Percentiles rank a stretch among this genome's conserved stretches.
Evolutionary conservation across 371 early-diverging fungal species (phyloP).

Genomic region (Massospora cicadina): DNA sequence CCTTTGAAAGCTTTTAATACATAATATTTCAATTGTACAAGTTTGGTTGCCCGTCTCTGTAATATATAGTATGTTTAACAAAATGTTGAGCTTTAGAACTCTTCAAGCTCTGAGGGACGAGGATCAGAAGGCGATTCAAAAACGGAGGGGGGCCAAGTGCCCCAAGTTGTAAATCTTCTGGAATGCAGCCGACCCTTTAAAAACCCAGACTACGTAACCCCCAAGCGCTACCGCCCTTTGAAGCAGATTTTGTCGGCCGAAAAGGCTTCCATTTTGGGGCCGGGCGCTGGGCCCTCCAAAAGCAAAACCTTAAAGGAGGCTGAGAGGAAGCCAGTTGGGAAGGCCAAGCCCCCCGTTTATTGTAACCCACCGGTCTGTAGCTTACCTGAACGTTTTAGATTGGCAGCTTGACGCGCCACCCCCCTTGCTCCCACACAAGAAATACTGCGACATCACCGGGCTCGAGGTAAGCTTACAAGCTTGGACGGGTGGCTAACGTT

Average conservation of each 20-base stretch:
- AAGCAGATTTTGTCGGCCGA: conserved; percentile 62
- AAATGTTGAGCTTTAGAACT: neutral
- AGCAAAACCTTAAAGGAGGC: neutral
- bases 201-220: conserved; percentile 32
- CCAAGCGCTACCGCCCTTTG: conserved; percentile 51
- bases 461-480: conserved; percentile 26
- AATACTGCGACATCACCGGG: conserved; percentile 85
- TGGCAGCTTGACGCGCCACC: conserved; percentile 72
- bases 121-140: neutral
- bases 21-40: no score
- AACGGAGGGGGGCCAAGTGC: neutral
- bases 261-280: conserved; percentile 34
- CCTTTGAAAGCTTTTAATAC: no score
- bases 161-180: neutral
- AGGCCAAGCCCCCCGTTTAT: neutral
- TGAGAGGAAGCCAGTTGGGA: neutral
- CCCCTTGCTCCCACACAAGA: conserved; percentile 60
- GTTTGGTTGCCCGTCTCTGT: no score
- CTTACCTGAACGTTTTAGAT: conserved; percentile 21
- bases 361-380: neutral
- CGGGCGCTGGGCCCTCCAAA: conserved; percentile 50
- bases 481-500: neutral
- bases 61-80: no score
- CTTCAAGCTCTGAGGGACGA: neutral
- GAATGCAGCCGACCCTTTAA: conserved; percentile 35